phyloP scores from a whole-genome alignment of 306 rosid species.

The Biancaea sappan region DNA sequence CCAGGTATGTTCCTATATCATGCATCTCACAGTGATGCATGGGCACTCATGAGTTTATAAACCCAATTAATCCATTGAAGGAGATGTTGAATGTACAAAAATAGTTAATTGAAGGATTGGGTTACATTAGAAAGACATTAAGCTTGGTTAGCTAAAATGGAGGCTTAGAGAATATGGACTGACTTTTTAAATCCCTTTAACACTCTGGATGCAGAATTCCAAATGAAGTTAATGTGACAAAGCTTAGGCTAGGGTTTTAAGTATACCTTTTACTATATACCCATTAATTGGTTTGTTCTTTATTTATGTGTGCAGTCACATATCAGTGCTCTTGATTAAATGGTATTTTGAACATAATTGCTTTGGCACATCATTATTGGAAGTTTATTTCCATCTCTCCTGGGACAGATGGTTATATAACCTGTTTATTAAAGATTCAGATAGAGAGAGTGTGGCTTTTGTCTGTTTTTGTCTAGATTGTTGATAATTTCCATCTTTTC shows the following conservation, averaged over 20 bases:
- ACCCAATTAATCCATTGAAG: neutral
- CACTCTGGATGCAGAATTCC: conserved; percentile 9
- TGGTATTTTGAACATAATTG: neutral
- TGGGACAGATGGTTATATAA: no score
- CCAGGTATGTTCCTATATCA: conserved; percentile 51
- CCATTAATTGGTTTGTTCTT: neutral
- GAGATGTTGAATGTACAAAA: conserved; percentile 7
- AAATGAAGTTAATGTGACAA: neutral
- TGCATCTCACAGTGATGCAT: conserved; percentile 3
- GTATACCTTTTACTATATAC: neutral
- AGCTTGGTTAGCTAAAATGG: neutral
- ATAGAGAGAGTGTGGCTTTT: no score
- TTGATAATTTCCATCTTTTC: conserved; percentile 36
- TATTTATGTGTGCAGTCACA: neutral
- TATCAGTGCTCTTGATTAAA: neutral
- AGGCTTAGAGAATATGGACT: neutral
- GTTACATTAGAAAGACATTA: neutral
- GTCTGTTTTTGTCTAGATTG: conserved; percentile 30
- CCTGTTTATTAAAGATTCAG: no score
- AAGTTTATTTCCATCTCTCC: neutral
- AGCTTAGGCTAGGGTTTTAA: neutral
- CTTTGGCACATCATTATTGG: neutral
- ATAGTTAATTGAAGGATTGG: conserved; percentile 7
- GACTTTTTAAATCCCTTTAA: neutral
- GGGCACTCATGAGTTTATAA: neutral